Percentiles rank a stretch among this genome's conserved stretches.
Conservation (phyloP, 2,329 filamentous ascomycete genomes). For the Blumeria graminis region DNA sequence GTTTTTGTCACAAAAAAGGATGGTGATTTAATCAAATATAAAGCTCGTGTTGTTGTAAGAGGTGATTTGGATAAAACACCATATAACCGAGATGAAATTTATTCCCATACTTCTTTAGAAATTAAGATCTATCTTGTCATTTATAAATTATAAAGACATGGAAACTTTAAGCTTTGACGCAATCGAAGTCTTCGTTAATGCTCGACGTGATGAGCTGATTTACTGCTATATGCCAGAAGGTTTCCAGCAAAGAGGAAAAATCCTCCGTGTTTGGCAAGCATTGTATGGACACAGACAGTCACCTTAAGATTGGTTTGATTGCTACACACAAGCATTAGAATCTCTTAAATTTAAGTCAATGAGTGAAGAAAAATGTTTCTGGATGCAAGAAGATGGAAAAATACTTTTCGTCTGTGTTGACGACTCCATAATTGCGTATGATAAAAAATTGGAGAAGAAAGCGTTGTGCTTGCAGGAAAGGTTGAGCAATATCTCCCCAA, state of each 20-base stretch:
- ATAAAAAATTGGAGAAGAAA: background rate
- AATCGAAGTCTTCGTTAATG: background rate
- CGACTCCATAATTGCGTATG: background rate
- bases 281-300: background rate
- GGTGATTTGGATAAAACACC: background rate
- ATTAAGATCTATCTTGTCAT: background rate
- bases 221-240: background rate
- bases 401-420: background rate
- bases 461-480: background rate
- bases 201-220: background rate
- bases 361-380: background rate
- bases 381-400: background rate
- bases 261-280: background rate
- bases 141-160: background rate
- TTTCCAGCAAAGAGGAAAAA: background rate
- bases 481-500: background rate
- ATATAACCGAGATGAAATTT: slow-evolving; percentile 1
- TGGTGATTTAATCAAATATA: background rate
- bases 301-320: background rate
- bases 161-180: background rate
- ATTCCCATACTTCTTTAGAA: background rate
- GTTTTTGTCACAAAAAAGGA: slow-evolving; percentile 1
- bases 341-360: background rate
- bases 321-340: background rate
- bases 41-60: background rate